Evolutionary conservation across 495 filamentous ascomycete genomes (phyloP).

Genomic region (Tuber magnatum): DNA sequence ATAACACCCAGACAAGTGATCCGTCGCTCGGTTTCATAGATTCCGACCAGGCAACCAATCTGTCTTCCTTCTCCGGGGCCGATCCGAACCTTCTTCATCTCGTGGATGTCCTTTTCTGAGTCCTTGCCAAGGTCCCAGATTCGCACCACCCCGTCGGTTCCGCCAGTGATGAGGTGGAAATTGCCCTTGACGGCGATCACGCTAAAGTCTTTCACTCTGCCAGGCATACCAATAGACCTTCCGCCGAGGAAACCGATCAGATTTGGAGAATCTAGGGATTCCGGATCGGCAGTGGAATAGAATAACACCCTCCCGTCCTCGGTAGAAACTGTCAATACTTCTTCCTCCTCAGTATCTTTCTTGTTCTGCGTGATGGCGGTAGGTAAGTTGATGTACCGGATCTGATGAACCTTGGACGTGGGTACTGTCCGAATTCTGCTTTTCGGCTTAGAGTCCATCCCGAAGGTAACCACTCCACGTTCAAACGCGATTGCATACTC

Average conservation of each 20-base stretch:
- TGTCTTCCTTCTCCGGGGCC: conserved; percentile 44
- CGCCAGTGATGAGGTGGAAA: conserved; percentile 62
- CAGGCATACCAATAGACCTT: conserved; percentile 54
- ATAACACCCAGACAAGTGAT: conserved; percentile 87
- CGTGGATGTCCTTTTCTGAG: conserved; percentile 32
- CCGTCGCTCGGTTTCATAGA: conserved; percentile 75
- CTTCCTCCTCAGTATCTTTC: conserved; percentile 44
- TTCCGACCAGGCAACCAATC: conserved; percentile 65
- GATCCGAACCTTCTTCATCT: conserved; percentile 41
- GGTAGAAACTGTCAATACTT: conserved; percentile 70
- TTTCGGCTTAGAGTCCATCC: conserved; percentile 75
- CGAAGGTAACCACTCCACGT: conserved; percentile 73
- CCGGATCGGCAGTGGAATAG: conserved; percentile 57
- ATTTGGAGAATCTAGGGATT: conserved; percentile 45
- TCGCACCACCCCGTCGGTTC: conserved; percentile 74
- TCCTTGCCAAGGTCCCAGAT: conserved; percentile 56
- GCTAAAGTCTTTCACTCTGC: conserved; percentile 83
- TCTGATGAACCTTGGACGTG: conserved; percentile 71
- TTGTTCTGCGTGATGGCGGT: conserved; percentile 36
- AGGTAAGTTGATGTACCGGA: conserved; percentile 59
- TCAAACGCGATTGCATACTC: conserved; percentile 88
- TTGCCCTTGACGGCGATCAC: conserved; percentile 49
- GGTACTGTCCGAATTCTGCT: conserved; percentile 61
- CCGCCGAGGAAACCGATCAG: conserved; percentile 74
- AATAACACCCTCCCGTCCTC: conserved; percentile 87